phyloP scores from a whole-genome alignment of 108 stramenopile species.

The Bacterosira constricta region DNA sequence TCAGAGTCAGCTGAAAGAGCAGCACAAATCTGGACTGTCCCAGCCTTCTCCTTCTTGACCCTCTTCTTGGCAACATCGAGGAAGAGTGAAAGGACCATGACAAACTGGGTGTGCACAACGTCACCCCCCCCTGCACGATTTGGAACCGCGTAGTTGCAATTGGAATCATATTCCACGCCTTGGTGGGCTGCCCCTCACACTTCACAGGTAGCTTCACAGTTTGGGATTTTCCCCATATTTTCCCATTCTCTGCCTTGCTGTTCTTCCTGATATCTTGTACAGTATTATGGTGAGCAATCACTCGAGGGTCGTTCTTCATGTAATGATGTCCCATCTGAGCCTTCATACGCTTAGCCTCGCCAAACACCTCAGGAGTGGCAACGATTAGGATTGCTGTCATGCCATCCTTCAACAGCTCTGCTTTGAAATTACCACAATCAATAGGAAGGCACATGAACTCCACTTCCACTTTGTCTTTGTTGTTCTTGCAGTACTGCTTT shows the following conservation, averaged over 20 bases:
- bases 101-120: not conserved
- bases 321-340: not conserved
- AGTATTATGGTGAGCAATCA: not conserved
- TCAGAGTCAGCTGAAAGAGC: too few species aligned
- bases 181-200: not conserved
- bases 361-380: not conserved
- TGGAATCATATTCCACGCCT: too few species aligned
- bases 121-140: not conserved
- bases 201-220: not conserved
- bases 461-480: too few species aligned
- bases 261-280: not conserved
- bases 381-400: too few species aligned
- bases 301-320: not conserved
- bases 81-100: not conserved
- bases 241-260: not conserved
- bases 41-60: not conserved
- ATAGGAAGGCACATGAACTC: too few species aligned
- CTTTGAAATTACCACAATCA: too few species aligned
- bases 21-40: not conserved
- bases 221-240: not conserved
- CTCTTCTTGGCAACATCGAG: not conserved
- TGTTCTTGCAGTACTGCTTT: too few species aligned
- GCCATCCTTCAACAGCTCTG: too few species aligned
- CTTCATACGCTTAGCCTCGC: not conserved
- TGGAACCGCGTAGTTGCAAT: too few species aligned